A percentile compares a stretch with the other conserved stretches of the same genome.
phyloP scores from a whole-genome alignment of 2,329 filamentous ascomycete genomes.

The Furcasterigmium furcatum region DNA sequence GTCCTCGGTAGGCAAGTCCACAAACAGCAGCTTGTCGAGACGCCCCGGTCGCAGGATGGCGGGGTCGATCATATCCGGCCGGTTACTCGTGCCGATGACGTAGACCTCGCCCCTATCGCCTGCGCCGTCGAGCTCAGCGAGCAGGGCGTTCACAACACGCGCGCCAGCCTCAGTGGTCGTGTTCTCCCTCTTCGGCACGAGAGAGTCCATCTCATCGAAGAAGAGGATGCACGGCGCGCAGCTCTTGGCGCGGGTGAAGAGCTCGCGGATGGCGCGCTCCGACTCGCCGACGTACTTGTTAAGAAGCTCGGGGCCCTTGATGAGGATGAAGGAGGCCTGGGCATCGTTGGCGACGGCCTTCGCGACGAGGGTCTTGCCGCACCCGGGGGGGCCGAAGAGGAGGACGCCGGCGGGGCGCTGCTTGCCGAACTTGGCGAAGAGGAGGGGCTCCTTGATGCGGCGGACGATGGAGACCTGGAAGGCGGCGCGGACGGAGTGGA shows the following conservation, averaged over 20 bases:
- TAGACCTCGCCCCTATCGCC: slow-evolving; percentile 81
- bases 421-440: slow-evolving; percentile 75
- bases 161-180: slow-evolving; percentile 77
- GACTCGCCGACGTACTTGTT: slow-evolving; percentile 99
- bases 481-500: slow-evolving; percentile 74
- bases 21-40: slow-evolving; percentile 82
- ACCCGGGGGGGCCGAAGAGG: slow-evolving; percentile 94
- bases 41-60: slow-evolving; percentile 92
- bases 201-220: slow-evolving; percentile 93
- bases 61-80: slow-evolving; percentile 93
- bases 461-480: slow-evolving; percentile 84
- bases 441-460: slow-evolving; percentile 78
- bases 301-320: slow-evolving; percentile 92
- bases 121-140: slow-evolving; percentile 91
- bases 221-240: slow-evolving; percentile 83
- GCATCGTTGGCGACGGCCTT: slow-evolving; percentile 96
- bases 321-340: slow-evolving; percentile 95
- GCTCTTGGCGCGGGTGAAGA: slow-evolving; percentile 83
- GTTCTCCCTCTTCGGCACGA: slow-evolving; percentile 81
- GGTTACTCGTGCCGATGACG: slow-evolving; percentile 91
- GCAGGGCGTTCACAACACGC: slow-evolving; percentile 89
- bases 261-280: slow-evolving; percentile 86
- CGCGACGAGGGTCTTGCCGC: slow-evolving; percentile 92
- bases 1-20: slow-evolving; percentile 75
- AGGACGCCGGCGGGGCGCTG: slow-evolving; percentile 81